Conservation (phyloP, 768 basidiomycete species). For the Termitomyces sp. region DNA sequence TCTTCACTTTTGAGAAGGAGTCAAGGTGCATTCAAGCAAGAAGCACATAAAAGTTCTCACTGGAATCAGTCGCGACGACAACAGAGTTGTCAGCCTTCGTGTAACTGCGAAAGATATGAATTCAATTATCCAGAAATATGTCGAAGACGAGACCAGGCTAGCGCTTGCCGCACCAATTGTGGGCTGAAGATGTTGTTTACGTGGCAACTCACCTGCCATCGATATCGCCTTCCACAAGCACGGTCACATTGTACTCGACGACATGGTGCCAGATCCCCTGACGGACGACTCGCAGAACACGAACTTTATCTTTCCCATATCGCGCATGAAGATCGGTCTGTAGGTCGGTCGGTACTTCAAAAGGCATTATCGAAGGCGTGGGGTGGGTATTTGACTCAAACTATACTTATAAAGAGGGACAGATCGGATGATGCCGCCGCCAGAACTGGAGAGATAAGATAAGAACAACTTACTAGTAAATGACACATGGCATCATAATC, state of each 20-base stretch:
- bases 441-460: too few relatives aligned
- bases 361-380: neutral
- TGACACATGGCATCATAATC: too few relatives aligned
- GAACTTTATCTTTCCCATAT: conserved; percentile 87
- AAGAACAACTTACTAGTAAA: too few relatives aligned
- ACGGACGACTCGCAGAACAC: conserved; percentile 81
- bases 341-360: neutral
- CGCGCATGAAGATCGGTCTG: conserved; percentile 33
- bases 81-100: conserved; percentile 85
- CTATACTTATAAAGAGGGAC: neutral
- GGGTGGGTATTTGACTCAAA: neutral
- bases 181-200: neutral
- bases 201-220: conserved; percentile 50
- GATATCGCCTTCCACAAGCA: conserved; percentile 80
- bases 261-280: conserved; percentile 61
- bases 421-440: neutral
- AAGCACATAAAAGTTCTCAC: conserved; percentile 37
- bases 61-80: conserved; percentile 89
- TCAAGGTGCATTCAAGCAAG: neutral
- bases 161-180: too few relatives aligned
- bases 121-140: neutral
- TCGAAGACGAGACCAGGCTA: neutral
- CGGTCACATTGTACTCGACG: conserved; percentile 80
- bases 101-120: conserved; percentile 43
- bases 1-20: conserved; percentile 44